Evolutionary conservation across 768 basidiomycete genomes (phyloP), one percentile per base, ranked within the genome.

Genomic region (Artomyces pyxidatus): DNA sequence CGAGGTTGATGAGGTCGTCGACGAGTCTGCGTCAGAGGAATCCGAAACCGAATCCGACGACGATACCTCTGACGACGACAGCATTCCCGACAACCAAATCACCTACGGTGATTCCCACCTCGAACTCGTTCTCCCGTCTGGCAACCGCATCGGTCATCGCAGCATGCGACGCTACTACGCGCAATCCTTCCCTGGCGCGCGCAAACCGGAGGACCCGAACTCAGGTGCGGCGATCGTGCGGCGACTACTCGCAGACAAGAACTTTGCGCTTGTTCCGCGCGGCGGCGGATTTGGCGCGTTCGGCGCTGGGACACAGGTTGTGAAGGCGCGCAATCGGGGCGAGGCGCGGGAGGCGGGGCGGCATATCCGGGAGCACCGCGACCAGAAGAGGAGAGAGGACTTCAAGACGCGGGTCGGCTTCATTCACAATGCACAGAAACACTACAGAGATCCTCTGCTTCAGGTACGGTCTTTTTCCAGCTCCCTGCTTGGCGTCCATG

Each of bases 41-140:
- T 48, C 48, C 14, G 57, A 48, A 14, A 60, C 62, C 3, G 71
- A 74, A 53, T 71, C 49, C n/a, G 63, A 59, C 1, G 64, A 59
- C 1, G 66, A 60, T n/a, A 53, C 59, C 28, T 62, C 64, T 23
- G 68, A 69, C 21, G 52, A 65, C n/a, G 72, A 74, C 37, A 70
- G 65, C 26, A 60, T 76, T 5, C 71, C 73, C 0, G 76, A 75
- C 11, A 71, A 66, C 55, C 74, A 80, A 46, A 69, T 94, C 51
- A 76, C 81, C 0, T 87, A 85, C 56, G 89, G 89, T 21, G 88
- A 91, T 61, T 80, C 86, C 3, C 70, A 77, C 29, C 83, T 84
- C 61, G 94, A 97, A 57, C 86, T 99, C 19, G 85, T 95, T 4
- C 77, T 99, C 6, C 92, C 96, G 1, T 94, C 92, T 0, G 96